phyloP scores from a whole-genome alignment of 345 rosid species.

The Populus davidiana region DNA sequence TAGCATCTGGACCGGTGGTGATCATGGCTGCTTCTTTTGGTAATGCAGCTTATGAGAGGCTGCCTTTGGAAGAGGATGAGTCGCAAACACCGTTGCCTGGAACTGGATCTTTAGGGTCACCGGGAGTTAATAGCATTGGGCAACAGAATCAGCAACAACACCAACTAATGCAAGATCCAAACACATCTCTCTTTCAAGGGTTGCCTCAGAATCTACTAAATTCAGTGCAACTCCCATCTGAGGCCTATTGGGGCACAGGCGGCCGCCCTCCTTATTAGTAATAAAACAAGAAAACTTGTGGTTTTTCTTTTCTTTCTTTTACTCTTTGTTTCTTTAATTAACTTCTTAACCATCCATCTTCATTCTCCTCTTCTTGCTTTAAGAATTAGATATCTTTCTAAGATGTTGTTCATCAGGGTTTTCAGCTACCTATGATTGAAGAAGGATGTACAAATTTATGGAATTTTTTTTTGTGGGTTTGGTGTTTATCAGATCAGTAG shows the following conservation, averaged over 20 bases:
- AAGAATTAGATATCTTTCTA: conserved; percentile 27
- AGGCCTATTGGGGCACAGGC: conserved; percentile 71
- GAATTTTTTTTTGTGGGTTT: conserved; percentile 11
- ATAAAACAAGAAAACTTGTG: conserved; percentile 8
- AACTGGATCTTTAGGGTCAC: conserved; percentile 41
- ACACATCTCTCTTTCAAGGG: conserved; percentile 59
- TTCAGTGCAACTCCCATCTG: conserved; percentile 67
- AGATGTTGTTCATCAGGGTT: conserved; percentile 24
- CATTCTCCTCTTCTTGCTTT: conserved; percentile 24
- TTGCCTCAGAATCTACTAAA: conserved; percentile 71
- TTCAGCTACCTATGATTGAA: conserved; percentile 34
- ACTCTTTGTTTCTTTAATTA: conserved; percentile 19
- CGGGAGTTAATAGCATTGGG: conserved; percentile 10
- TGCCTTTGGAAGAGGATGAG: conserved; percentile 84
- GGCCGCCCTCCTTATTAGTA: conserved; percentile 45
- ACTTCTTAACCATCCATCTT: conserved; percentile 9
- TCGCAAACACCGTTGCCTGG: conserved; percentile 29
- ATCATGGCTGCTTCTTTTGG: conserved; percentile 96
- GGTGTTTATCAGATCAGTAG: conserved; percentile 7
- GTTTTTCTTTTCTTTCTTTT: neutral
- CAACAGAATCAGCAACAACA: conserved; percentile 48
- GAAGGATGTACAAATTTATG: conserved; percentile 50
- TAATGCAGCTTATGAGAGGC: conserved; percentile 91
- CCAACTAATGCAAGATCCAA: conserved; percentile 68
- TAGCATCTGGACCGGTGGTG: conserved; percentile 85